Conservation (phyloP, 352 stramenopile species). For the Phytophthora pseudosyringae region DNA sequence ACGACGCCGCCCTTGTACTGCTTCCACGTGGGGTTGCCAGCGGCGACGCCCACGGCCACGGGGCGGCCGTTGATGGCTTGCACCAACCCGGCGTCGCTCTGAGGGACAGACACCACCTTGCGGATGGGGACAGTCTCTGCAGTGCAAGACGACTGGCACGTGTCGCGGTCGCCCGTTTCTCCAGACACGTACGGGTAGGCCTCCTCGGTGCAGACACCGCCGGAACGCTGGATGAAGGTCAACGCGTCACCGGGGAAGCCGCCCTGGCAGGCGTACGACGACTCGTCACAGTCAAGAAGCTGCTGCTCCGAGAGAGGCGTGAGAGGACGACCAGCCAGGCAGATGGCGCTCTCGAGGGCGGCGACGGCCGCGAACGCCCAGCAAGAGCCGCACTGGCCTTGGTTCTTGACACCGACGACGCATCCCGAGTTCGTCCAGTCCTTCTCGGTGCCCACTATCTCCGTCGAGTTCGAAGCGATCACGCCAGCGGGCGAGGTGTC, state of each 20-base stretch:
- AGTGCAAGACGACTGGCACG: slow-evolving; percentile 50
- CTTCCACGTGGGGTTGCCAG: slow-evolving; percentile 96
- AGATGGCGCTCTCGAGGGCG: slow-evolving; percentile 91
- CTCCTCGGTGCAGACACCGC: slow-evolving; percentile 81
- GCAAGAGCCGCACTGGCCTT: slow-evolving; percentile 97
- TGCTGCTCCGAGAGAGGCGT: slow-evolving; percentile 93
- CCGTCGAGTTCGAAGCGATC: slow-evolving; percentile 18
- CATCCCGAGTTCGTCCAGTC: slow-evolving; percentile 74
- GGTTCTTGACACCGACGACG: slow-evolving; percentile 92
- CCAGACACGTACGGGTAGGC: slow-evolving; percentile 87
- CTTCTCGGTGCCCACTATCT: slow-evolving; percentile 27
- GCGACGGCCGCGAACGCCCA: slow-evolving; percentile 97
- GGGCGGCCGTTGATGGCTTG: slow-evolving; percentile 91
- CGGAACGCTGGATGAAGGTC: slow-evolving; percentile 81
- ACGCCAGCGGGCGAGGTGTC: slow-evolving; percentile 1
- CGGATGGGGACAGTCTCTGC: slow-evolving; percentile 41
- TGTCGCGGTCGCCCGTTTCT: slow-evolving; percentile 31
- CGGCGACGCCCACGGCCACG: slow-evolving; percentile 95
- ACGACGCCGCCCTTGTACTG: slow-evolving; percentile 97
- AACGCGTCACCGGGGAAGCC: slow-evolving; percentile 91
- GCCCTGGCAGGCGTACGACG: slow-evolving; percentile 89
- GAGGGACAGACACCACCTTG: slow-evolving; percentile 61
- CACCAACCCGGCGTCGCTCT: slow-evolving; percentile 84
- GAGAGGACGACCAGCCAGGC: slow-evolving; percentile 73
- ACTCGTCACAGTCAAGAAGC: slow-evolving; percentile 89